Evolutionary conservation across 805 yeast genomes (phyloP), one percentile per base, ranked within the genome.

Genomic region (Grigorovia yakushimaensis): DNA sequence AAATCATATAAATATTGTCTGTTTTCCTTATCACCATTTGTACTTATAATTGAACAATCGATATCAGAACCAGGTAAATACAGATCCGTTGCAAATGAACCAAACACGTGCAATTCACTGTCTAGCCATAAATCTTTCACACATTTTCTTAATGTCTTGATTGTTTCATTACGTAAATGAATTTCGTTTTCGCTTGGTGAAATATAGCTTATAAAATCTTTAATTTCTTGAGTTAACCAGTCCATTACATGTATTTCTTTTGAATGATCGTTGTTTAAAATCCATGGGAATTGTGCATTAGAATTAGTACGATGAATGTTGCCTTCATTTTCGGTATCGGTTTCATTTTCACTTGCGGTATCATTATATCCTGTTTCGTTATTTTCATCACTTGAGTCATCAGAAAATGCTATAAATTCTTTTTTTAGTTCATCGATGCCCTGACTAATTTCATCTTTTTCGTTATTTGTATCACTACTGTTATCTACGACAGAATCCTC

Each of bases 31-130:
- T 77, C 75, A 1, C 81, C 79, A 11, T 70, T 66, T 17, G 73
- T 67, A 20, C 95, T 84, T 4, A 81, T 71, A 30, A 93, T 76
- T 39, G 88, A 97, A 81, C 91, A 81, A 65, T 91, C 98, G 21
- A 91, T 88, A 70, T 91, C 98, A 0, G 96, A 87, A 2, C 95
- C 95, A 0, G 98, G 98, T n/a, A 91, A 71, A 58, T 89, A 91
- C 49, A 91, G 69, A 60, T 89, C 96, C 0, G 97, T 88, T 0
- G 98, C 96, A 62, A 78, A 85, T 0, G 97, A 89, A 0, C 98
- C 98, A 69, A 93, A 91, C 6, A 89, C 95, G 52, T 82, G 83
- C 3, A 85, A 77, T 47, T 81, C 83, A 17, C 91, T 81, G 51
- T 79, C 84, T 1, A 79, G 79, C 97, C 97, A 91, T 46, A 81